A percentile compares a stretch with the other conserved stretches of the same genome.
These are phyloP conservation scores for Megacollybia platyphylla DNA, from an alignment of 1,284 basidiomycete genomes.

Conservation along the genomic window DNA sequence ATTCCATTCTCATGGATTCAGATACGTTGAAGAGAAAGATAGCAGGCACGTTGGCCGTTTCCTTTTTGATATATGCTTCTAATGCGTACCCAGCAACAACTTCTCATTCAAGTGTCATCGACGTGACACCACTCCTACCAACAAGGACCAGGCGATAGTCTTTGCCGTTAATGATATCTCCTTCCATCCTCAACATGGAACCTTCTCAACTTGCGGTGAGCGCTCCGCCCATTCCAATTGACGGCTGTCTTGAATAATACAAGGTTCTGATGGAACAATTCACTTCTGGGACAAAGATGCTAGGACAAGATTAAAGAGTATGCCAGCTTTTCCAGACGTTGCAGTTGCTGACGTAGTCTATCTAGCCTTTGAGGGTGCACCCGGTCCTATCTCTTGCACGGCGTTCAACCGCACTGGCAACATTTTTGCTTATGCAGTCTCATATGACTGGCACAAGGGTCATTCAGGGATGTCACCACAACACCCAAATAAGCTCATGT, in stretches of 20 bases:
- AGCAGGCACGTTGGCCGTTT: slow-evolving; percentile 22
- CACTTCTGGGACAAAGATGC: slow-evolving; percentile 89
- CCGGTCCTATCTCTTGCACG: slow-evolving; percentile 60
- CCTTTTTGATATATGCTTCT: neutral
- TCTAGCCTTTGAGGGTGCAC: slow-evolving; percentile 57
- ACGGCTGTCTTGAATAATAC: slow-evolving; percentile 9
- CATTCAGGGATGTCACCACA: slow-evolving; percentile 77
- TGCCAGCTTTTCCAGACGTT: slow-evolving; percentile 5
- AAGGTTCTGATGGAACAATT: slow-evolving; percentile 69
- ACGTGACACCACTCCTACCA: slow-evolving; percentile 34
- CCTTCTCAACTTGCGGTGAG: slow-evolving; percentile 87
- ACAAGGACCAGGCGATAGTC: slow-evolving; percentile 69
- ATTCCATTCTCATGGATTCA: slow-evolving; percentile 13
- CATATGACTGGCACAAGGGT: slow-evolving; percentile 87
- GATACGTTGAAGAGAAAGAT: slow-evolving; percentile 77
- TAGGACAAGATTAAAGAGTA: slow-evolving; percentile 82
- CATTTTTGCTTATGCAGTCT: slow-evolving; percentile 84
- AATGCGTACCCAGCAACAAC: slow-evolving; percentile 44
- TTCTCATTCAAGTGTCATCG: slow-evolving; percentile 98
- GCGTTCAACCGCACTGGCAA: slow-evolving; percentile 77
- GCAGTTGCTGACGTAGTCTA: slow-evolving; percentile 4
- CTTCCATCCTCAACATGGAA: slow-evolving; percentile 89
- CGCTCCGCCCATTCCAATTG: neutral
- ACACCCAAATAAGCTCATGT: slow-evolving; percentile 78
- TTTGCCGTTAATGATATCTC: slow-evolving; percentile 83